Base-by-base conservation (phyloP, 306 rosid species). In the Acacia acuminata region DNA sequence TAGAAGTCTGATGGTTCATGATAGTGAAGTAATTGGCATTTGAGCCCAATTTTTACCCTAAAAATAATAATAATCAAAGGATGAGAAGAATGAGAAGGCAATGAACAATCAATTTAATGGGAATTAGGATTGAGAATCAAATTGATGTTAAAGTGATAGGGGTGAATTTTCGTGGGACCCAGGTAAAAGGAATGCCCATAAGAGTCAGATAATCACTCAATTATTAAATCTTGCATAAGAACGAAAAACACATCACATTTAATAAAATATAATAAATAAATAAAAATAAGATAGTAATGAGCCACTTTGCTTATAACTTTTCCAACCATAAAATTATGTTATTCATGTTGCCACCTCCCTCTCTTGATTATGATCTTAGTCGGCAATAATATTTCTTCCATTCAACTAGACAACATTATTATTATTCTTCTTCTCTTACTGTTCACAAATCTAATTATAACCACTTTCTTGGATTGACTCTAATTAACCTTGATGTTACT, bases 241-340 rank as follows among this genome's bases (percentile, higher is more conserved):
- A 81, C 53, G 55, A 25, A 81, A 43, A 10, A 78, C 56, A 60
- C 20, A 73, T 38, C 19, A 83, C 13, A 40, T 10, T 19, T 53
- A 45, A 45, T 45, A 32, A 36, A 36, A 47, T 47, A 47, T 47
- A 13, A 73, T 40, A n/a, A 56, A 56, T 53, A 20, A n/a, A 38
- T 61, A 36, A 25, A 44, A 34, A 74, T 43, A 76, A 43, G 60
- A 78, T 77, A 68, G 27, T 80, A 50, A 86, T 76, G 75, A 81
- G 27, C 75, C 43, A 87, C 89, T 88, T 89, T 89, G 90, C 92
- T 89, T 89, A 79, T 76, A 82, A 81, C 88, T 85, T 81, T 82
- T 87, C 85, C 86, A 78, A 87, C 72, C 79, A 25, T 24, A n/a
- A 16, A 60, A 75, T 61, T 63, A 50, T 58, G 10, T 22, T 58